Percentiles rank a stretch among this genome's conserved stretches.
phyloP scores from a whole-genome alignment of 768 basidiomycete species.

The Pleurotus tuber-regium region DNA sequence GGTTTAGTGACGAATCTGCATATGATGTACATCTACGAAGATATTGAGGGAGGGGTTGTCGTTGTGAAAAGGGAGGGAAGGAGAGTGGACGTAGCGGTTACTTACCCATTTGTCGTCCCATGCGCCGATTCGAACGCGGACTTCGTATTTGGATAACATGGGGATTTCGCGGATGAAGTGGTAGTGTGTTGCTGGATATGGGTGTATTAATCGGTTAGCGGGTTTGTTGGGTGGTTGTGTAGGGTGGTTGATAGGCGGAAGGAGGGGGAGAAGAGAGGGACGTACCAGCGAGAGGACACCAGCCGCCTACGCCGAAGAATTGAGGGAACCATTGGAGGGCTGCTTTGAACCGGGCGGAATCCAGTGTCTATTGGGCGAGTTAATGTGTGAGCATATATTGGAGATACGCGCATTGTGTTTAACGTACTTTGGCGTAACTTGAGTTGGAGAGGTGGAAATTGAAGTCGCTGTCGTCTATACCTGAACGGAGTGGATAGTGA shows the following conservation, averaged over 20 bases:
- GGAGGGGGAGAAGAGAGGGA: conserved; percentile 27
- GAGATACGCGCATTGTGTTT: too few species aligned
- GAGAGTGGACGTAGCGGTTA: too few species aligned
- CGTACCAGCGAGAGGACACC: conserved; percentile 55
- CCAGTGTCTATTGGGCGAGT: too few species aligned
- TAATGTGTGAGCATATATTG: too few species aligned
- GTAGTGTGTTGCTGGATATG: conserved; percentile 55
- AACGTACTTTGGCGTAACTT: conserved; percentile 78
- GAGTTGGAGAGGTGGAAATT: conserved; percentile 80
- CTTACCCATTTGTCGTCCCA: conserved; percentile 85
- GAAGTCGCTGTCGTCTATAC: conserved; percentile 71
- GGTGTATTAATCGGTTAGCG: neutral
- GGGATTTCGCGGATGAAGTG: conserved; percentile 72
- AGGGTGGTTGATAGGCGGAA: too few species aligned
- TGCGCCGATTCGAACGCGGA: conserved; percentile 49
- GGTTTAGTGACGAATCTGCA: conserved; percentile 58
- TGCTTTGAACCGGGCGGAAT: conserved; percentile 46
- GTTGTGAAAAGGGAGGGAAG: too few species aligned
- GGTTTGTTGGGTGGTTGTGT: too few species aligned
- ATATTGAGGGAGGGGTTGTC: neutral
- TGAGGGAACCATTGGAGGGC: conserved; percentile 52
- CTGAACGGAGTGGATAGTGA: conserved; percentile 27
- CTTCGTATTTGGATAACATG: conserved; percentile 58
- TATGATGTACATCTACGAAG: conserved; percentile 54
- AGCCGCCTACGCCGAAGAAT: conserved; percentile 57